Conservation (phyloP, 2,329 filamentous ascomycete genomes). For the Colletotrichum liaoningense region DNA sequence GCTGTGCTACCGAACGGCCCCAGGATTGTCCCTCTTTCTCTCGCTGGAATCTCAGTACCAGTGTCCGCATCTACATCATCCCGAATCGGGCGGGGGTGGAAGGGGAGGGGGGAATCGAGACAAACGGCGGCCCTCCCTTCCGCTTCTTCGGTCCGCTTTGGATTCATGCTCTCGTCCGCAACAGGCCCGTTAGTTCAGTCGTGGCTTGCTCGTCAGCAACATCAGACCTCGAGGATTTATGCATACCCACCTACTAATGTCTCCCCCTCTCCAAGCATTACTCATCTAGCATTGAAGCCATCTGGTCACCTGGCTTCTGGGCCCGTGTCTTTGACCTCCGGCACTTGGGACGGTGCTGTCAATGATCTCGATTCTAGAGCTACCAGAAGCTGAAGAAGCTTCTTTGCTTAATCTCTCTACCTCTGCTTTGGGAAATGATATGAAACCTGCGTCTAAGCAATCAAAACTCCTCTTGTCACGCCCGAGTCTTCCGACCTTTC, state of each 20-base stretch:
- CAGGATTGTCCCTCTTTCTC: background rate
- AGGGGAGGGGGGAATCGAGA: background rate
- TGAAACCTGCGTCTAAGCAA: constrained; percentile 22
- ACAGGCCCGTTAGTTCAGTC: background rate
- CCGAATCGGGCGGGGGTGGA: background rate
- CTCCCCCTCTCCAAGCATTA: background rate
- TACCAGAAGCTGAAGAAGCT: background rate
- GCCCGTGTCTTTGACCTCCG: constrained; percentile 1
- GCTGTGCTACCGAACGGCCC: constrained; percentile 2
- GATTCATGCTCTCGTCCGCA: background rate
- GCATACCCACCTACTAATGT: background rate
- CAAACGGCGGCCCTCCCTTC: constrained; percentile 8
- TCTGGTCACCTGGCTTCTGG: background rate
- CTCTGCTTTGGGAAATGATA: background rate
- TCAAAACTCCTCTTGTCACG: constrained; percentile 8
- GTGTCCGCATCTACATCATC: background rate
- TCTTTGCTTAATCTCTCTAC: background rate
- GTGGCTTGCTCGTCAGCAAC: background rate
- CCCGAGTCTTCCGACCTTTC: no score
- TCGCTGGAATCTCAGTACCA: background rate
- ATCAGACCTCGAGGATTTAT: constrained; percentile 13
- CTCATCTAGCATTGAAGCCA: background rate
- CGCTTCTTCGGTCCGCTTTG: background rate
- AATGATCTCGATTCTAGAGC: background rate
- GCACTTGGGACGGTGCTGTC: background rate